These are phyloP conservation scores for Ajuga chamaepitys DNA, from an alignment of 257 asterid species.

Conservation along the genomic window DNA sequence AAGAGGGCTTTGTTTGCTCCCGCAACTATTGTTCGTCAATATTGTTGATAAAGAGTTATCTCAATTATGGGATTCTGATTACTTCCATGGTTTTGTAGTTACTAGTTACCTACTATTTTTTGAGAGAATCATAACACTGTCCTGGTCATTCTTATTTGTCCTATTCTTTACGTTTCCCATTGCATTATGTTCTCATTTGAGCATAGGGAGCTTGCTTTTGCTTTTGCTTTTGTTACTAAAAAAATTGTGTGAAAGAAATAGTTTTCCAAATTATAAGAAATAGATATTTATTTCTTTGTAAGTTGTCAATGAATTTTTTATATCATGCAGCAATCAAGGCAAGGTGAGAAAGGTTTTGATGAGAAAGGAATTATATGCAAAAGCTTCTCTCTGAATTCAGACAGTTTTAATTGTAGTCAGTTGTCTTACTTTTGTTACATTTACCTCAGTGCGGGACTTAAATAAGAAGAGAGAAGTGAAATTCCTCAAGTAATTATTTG, in stretches of 20 bases:
- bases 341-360: constrained; percentile 86
- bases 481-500: too few relatives aligned
- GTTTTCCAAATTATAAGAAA: background rate
- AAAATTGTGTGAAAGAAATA: background rate
- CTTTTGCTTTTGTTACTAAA: too few relatives aligned
- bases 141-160: too few relatives aligned
- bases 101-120: background rate
- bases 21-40: constrained; percentile 81
- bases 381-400: too few relatives aligned
- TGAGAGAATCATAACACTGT: background rate
- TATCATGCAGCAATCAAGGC: constrained; percentile 78
- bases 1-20: constrained; percentile 90
- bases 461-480: too few relatives aligned
- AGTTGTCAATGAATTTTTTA: constrained; percentile 12
- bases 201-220: background rate
- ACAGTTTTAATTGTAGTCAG: background rate
- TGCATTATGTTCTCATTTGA: background rate
- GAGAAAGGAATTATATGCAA: constrained; percentile 37
- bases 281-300: background rate
- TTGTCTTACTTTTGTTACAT: too few relatives aligned
- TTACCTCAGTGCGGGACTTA: too few relatives aligned
- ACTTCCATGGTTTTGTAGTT: background rate
- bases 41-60: constrained; percentile 45
- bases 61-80: too few relatives aligned
- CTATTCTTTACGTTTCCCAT: background rate